These are phyloP conservation scores for Colletotrichum sp. DNA, from an alignment of 2,329 filamentous ascomycete species.

Conservation along the genomic window DNA sequence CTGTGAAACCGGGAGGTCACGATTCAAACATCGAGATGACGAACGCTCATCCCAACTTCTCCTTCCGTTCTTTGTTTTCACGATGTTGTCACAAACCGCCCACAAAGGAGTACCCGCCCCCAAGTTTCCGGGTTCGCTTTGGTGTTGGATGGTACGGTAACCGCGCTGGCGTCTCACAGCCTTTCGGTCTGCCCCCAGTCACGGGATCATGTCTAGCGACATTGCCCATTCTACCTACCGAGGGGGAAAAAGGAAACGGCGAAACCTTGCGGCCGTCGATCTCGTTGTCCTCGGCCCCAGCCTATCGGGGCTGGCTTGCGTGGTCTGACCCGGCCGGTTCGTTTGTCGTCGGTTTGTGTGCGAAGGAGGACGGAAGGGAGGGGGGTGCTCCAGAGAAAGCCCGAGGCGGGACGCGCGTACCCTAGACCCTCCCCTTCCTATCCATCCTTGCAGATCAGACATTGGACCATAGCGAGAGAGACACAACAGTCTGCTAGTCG, in stretches of 20 bases:
- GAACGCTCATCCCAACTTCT: background rate
- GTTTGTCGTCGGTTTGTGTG: background rate
- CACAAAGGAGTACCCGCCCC: conserved; percentile 1
- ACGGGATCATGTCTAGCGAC: background rate
- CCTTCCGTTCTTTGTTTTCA: background rate
- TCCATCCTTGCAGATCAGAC: conserved; percentile 24
- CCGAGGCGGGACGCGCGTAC: conserved; percentile 18
- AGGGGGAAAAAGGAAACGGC: background rate
- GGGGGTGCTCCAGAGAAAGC: background rate
- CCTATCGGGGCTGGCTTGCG: background rate
- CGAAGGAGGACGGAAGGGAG: background rate
- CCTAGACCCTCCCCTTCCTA: conserved; percentile 3
- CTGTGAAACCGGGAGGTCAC: conserved; percentile 1
- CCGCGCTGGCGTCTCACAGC: background rate
- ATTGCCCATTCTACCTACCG: background rate
- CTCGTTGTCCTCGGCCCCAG: background rate
- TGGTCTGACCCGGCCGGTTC: conserved; percentile 13
- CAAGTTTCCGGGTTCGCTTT: background rate
- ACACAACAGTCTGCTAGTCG: background rate
- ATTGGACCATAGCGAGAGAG: background rate
- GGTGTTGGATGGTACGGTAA: background rate
- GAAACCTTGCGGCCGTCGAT: background rate
- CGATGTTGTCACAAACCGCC: background rate
- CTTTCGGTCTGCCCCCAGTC: background rate
- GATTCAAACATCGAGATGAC: conserved; percentile 4